Conservation (phyloP, 2,329 filamentous ascomycete species). For the Microcyclospora tardicrescens region DNA sequence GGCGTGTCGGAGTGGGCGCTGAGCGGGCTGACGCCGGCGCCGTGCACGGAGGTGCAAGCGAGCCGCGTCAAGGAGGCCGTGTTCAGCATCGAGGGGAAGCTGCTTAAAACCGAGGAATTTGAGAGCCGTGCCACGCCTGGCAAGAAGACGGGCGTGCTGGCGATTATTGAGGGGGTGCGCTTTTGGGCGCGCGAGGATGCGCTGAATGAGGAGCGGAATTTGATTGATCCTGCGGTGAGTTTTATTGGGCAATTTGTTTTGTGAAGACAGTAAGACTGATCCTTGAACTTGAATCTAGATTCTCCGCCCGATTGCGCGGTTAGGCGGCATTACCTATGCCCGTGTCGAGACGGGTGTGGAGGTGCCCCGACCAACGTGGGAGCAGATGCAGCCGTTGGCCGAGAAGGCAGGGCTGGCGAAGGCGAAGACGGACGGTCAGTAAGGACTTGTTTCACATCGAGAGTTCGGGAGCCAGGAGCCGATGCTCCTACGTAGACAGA, state of each 20-base stretch:
- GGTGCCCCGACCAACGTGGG: constrained; percentile 46
- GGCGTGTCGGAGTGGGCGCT: constrained; percentile 69
- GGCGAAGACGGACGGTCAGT: constrained; percentile 31
- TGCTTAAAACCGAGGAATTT: constrained; percentile 64
- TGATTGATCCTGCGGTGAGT: constrained; percentile 57
- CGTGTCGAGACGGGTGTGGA: constrained; percentile 58
- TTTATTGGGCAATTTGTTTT: no score
- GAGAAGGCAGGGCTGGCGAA: constrained; percentile 41
- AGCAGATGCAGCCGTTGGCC: constrained; percentile 40
- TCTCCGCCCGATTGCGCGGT: constrained; percentile 59
- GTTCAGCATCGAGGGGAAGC: constrained; percentile 67
- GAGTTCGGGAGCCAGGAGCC: no score
- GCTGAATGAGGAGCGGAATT: constrained; percentile 59
- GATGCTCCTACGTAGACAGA: no score
- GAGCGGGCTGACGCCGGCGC: constrained; percentile 58
- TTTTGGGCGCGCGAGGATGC: constrained; percentile 90
- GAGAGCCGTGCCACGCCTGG: constrained; percentile 58
- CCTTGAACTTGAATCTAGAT: constrained; percentile 32
- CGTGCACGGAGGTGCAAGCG: constrained; percentile 52
- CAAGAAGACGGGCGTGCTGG: constrained; percentile 61
- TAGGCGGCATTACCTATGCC: constrained; percentile 80
- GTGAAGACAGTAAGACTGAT: neutral
- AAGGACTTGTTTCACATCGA: constrained; percentile 1
- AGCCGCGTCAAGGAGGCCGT: constrained; percentile 71
- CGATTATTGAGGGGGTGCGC: constrained; percentile 66